Evolutionary conservation across 192 early-diverging fungal species (phyloP), one percentile per base, ranked within the genome.

Genomic region (Entomortierella beljakovae): DNA sequence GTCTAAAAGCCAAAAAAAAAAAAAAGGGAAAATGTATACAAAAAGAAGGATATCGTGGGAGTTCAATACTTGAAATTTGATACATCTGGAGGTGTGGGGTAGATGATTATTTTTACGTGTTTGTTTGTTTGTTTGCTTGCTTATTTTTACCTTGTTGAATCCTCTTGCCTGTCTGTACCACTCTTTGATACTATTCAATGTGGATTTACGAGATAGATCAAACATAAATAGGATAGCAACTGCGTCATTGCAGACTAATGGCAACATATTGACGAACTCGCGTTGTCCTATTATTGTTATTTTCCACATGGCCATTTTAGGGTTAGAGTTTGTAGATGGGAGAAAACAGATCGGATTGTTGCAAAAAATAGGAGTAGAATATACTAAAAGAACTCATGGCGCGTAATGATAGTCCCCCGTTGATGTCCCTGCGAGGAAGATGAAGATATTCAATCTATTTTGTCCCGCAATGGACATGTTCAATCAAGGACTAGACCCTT

Each of bases 241-340:
- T 0, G 97, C 95, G 81, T 98, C 97, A 71, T 95, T 96, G 80
- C 95, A 96, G 22, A 97, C 96, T n/a, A 98, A 76, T 0, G 97
- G 97, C 32, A 98, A 83, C 97, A 98, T 98, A 74, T 94, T 97
- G 43, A 97, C 91, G 82, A 98, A 98, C 81, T 98, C 97, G 7
- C 93, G 90, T 71, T 98, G 95, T 15, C 97, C 94, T 95, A 68
- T 29, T 2, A 23, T 2, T 57, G 32, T 57, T 57, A 11, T 38
- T 33, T 48, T 28, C 42, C 42, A 57, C 31, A 67, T 34, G 58
- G 25, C 33, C 56, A 1, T 51, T 51, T 65, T 65, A 65, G 37
- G 32, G 63, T 65, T 65, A 65, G 51, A 54, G 51, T 65, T 65
- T 55, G 20, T 5, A 29, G 54, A 56, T 56, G 28, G 54, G 23